A percentile compares a stretch with the other conserved stretches of the same genome.
Evolutionary conservation across 257 asterid genomes (phyloP).

Genomic region (Solanum etuberosum): DNA sequence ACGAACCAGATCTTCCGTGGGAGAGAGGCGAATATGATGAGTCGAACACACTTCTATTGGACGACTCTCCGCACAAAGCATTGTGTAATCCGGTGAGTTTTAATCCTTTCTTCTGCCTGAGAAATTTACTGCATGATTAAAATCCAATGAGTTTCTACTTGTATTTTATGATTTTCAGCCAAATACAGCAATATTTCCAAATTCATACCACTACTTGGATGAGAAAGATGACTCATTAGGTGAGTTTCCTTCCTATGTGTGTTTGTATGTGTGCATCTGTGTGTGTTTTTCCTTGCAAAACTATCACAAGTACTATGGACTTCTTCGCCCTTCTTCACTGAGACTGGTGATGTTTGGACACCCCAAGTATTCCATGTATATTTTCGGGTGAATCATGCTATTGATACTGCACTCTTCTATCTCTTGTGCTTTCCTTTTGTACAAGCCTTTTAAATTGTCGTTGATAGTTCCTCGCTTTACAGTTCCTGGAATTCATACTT

Average conservation of each 20-base stretch:
- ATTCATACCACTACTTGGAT: constrained; percentile 29
- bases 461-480: not conserved
- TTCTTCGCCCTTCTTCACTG: not conserved
- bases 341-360: not conserved
- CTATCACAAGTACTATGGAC: not conserved
- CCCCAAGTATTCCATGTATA: not conserved
- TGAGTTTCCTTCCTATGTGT: constrained; percentile 18
- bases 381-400: not conserved
- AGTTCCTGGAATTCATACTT: not conserved
- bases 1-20: constrained; percentile 68
- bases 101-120: constrained; percentile 5
- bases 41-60: constrained; percentile 72
- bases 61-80: constrained; percentile 82
- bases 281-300: not conserved
- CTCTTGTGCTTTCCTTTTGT: not conserved
- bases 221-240: constrained; percentile 55
- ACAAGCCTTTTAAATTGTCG: not conserved
- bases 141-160: constrained; percentile 45
- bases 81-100: constrained; percentile 66
- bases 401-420: not conserved
- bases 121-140: constrained; percentile 3
- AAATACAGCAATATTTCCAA: constrained; percentile 69
- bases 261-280: not conserved
- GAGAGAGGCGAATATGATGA: constrained; percentile 62
- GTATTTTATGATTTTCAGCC: constrained; percentile 29